These are phyloP conservation scores for Fusarium sp. DNA, from an alignment of 2,329 filamentous ascomycete genomes.

Conservation along the genomic window DNA sequence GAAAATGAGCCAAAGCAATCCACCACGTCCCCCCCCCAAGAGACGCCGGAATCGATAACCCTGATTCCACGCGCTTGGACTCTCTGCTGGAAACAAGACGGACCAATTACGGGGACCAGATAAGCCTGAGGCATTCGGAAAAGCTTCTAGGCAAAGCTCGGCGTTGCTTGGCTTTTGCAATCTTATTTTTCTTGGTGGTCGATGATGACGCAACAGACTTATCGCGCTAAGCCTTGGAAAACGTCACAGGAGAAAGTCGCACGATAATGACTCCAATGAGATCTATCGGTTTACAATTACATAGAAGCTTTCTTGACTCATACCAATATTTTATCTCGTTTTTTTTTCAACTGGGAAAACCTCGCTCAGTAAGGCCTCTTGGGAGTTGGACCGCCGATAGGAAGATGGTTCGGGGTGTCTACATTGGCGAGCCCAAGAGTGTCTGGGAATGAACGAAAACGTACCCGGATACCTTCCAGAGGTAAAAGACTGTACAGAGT, in stretches of 20 bases:
- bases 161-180: constrained; percentile 1
- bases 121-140: not conserved
- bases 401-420: not conserved
- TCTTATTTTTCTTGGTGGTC: not conserved
- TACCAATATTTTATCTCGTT: not conserved
- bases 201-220: not conserved
- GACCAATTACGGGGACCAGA: not conserved
- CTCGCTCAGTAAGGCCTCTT: not conserved
- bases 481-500: not conserved
- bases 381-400: not conserved
- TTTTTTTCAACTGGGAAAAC: not conserved
- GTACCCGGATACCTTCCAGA: not conserved
- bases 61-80: not conserved
- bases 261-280: not conserved
- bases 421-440: not conserved
- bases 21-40: not conserved
- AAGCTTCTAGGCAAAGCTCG: constrained; percentile 9
- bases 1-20: not conserved
- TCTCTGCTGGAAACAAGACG: not conserved
- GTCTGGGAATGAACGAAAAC: not conserved
- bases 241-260: not conserved
- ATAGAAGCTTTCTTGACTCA: not conserved
- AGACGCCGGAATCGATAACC: not conserved
- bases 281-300: not conserved
- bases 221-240: not conserved